Evolutionary conservation across 192 early-diverging fungal species (phyloP).

Genomic region (Backusella psychrophila): DNA sequence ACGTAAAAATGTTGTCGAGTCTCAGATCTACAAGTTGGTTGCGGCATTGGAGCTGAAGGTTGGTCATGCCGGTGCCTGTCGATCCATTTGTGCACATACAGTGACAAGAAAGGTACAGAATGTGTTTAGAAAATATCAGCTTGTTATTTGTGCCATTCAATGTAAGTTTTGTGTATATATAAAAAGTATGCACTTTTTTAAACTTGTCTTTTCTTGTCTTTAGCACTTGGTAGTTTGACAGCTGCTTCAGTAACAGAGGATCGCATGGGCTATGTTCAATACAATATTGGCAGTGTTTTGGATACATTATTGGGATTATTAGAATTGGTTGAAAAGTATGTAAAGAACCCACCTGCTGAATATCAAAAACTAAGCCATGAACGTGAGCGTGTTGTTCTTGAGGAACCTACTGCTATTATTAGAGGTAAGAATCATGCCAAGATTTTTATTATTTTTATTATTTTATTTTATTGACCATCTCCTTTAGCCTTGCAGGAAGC

Average conservation of each 20-base stretch:
- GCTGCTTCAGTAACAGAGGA: constrained; percentile 33
- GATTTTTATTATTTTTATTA: not conserved
- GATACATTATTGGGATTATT: constrained; percentile 25
- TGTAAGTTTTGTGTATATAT: not conserved
- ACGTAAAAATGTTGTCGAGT: not conserved
- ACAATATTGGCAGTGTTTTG: constrained; percentile 28
- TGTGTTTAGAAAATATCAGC: constrained; percentile 19
- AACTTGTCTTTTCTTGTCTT: not conserved
- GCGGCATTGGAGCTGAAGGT: not conserved
- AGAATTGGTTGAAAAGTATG: constrained; percentile 16
- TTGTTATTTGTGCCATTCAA: constrained; percentile 28
- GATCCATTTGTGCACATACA: not conserved
- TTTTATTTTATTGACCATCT: not conserved
- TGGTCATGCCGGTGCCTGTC: not conserved
- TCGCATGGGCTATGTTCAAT: constrained; percentile 30
- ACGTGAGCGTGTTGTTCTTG: not conserved
- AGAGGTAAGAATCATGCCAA: not conserved
- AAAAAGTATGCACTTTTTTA: not conserved
- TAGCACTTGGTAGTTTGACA: constrained; percentile 27
- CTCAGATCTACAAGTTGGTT: not conserved
- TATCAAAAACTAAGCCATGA: constrained; percentile 1
- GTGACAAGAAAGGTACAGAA: constrained; percentile 1
- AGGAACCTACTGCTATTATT: constrained; percentile 10
- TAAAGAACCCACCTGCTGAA: constrained; percentile 9
- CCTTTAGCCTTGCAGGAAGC: constrained; percentile 16